A percentile compares a stretch with the other conserved stretches of the same genome.
phyloP scores from a whole-genome alignment of 2,329 filamentous ascomycete genomes.

The Tolypocladium amazonense region DNA sequence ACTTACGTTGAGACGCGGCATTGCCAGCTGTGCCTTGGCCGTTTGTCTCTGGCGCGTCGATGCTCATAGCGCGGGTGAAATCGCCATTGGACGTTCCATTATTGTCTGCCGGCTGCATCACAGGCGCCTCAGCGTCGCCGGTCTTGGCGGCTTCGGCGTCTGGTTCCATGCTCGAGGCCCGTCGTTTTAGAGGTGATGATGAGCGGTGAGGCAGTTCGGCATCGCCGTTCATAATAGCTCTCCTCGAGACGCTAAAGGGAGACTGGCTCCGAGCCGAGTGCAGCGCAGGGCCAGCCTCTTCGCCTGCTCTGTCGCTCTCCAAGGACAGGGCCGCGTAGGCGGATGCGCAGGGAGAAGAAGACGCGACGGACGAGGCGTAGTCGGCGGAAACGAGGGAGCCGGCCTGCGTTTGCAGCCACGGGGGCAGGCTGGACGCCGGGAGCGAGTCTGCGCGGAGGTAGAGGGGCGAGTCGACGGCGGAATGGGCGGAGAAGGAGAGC shows the following conservation, averaged over 20 bases:
- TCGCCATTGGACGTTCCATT: conserved; percentile 4
- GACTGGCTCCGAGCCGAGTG: conserved; percentile 36
- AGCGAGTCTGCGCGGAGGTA: conserved; percentile 31
- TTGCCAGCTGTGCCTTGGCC: conserved; percentile 4
- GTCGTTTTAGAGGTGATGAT: conserved; percentile 54
- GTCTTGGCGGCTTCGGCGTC: conserved; percentile 28
- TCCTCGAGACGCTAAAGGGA: conserved; percentile 38
- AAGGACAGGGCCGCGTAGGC: conserved; percentile 47
- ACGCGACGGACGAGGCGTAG: conserved; percentile 44
- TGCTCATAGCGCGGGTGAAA: conserved; percentile 29
- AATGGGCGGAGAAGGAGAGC: conserved; percentile 39
- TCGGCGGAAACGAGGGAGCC: conserved; percentile 33
- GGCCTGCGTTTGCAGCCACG: conserved; percentile 36
- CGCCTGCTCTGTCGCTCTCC: conserved; percentile 42
- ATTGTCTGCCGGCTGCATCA: conserved; percentile 15
- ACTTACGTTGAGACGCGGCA: conserved; percentile 17
- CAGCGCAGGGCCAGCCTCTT: conserved; percentile 31
- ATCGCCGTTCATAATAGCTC: conserved; percentile 50
- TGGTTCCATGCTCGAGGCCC: conserved; percentile 51
- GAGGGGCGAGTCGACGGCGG: conserved; percentile 26
- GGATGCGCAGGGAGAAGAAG: conserved; percentile 44
- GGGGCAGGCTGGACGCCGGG: conserved; percentile 40
- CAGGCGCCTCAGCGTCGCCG: conserved; percentile 35
- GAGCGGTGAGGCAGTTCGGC: conserved; percentile 48
- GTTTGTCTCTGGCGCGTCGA: conserved; percentile 23